These are phyloP conservation scores for Diaporthe longicolla DNA, from an alignment of 2,329 filamentous ascomycete species.

Conservation along the genomic window DNA sequence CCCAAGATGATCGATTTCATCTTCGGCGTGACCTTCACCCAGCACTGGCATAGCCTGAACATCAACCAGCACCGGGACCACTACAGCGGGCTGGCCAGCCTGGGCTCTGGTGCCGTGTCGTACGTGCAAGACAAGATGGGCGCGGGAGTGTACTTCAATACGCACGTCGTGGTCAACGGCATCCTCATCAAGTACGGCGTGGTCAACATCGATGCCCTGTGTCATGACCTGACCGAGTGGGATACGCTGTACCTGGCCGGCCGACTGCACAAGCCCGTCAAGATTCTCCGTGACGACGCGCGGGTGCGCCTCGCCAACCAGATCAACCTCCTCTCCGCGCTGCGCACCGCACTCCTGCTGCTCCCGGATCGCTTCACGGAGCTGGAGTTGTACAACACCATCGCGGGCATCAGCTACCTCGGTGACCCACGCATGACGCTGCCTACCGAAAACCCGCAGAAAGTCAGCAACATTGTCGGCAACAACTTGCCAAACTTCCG, in stretches of 20 bases:
- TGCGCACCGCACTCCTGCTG: slow-evolving; percentile 90
- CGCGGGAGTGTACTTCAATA: slow-evolving; percentile 97
- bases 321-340: slow-evolving; percentile 91
- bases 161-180: slow-evolving; percentile 93
- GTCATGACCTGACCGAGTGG: slow-evolving; percentile 89
- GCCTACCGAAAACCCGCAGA: slow-evolving; percentile 90
- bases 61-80: slow-evolving; percentile 89
- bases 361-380: slow-evolving; percentile 89
- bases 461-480: slow-evolving; percentile 93
- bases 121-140: slow-evolving; percentile 89
- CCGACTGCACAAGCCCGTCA: slow-evolving; percentile 95
- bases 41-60: slow-evolving; percentile 98
- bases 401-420: slow-evolving; percentile 92
- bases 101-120: slow-evolving; percentile 89
- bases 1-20: slow-evolving; percentile 99
- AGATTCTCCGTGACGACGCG: slow-evolving; percentile 95
- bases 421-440: slow-evolving; percentile 97
- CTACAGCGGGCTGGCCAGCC: slow-evolving; percentile 86
- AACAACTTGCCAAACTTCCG: slow-evolving; percentile 94
- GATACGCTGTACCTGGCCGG: slow-evolving; percentile 97
- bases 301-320: slow-evolving; percentile 95
- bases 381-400: slow-evolving; percentile 88
- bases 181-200: slow-evolving; percentile 98
- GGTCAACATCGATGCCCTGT: slow-evolving; percentile 92
- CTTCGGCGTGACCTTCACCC: slow-evolving; percentile 92